These are phyloP conservation scores for Jimgerdemannia lactiflua DNA, from an alignment of 192 early-diverging fungal genomes.

Conservation along the genomic window DNA sequence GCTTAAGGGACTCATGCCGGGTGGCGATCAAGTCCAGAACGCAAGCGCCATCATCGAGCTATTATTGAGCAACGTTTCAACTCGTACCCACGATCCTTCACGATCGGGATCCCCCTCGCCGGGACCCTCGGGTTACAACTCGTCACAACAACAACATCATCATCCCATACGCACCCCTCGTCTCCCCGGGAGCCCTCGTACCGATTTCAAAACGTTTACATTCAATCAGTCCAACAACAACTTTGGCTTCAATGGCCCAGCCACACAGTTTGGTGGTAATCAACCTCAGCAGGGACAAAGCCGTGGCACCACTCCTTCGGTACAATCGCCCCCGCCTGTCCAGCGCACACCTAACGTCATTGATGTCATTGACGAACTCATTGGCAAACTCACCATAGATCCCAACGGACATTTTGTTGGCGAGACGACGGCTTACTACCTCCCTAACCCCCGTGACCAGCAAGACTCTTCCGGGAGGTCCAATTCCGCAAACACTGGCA, in stretches of 20 bases:
- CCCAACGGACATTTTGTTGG: slow-evolving; percentile 14
- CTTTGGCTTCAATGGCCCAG: not conserved
- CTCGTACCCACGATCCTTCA: not conserved
- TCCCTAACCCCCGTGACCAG: not conserved
- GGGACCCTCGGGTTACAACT: not conserved
- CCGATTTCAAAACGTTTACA: not conserved
- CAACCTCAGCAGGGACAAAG: not conserved
- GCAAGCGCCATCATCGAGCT: not conserved
- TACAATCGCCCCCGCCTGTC: not conserved
- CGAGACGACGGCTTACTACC: slow-evolving; percentile 9
- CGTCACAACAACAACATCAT: not conserved
- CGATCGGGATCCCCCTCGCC: not conserved
- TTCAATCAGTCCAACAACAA: not conserved
- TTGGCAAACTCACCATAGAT: not conserved
- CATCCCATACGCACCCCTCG: not conserved
- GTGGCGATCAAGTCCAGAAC: not conserved
- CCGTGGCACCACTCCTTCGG: not conserved
- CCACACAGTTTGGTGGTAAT: not conserved
- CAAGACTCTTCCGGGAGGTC: not conserved
- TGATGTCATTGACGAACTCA: not conserved
- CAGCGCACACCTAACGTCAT: not conserved
- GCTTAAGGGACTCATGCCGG: not conserved
- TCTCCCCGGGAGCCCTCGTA: not conserved
- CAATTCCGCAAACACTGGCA: not conserved
- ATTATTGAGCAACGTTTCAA: not conserved